These are phyloP conservation scores for Apiotrichum porosum DNA, from an alignment of 1,284 basidiomycete genomes.

Conservation along the genomic window DNA sequence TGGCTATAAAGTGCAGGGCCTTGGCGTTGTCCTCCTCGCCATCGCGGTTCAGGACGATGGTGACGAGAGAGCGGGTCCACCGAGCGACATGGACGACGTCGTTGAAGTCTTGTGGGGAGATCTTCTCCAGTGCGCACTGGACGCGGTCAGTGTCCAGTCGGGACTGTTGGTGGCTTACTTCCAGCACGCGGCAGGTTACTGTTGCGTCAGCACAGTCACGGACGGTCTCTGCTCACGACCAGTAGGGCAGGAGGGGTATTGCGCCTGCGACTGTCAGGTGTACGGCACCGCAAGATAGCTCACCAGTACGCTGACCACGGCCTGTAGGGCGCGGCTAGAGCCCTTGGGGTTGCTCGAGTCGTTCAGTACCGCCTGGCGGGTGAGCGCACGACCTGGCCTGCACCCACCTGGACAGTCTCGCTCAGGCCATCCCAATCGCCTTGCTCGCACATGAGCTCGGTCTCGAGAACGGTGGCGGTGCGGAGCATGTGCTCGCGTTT, in stretches of 20 bases:
- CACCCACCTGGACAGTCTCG: neutral
- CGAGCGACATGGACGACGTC: neutral
- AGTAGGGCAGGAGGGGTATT: neutral
- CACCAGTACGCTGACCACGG: conserved; percentile 2
- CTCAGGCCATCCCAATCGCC: conserved; percentile 3
- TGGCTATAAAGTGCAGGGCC: neutral
- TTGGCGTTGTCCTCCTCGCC: neutral
- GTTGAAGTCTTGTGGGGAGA: neutral
- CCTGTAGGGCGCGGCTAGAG: neutral
- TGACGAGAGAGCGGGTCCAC: conserved; percentile 7
- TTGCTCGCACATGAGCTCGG: conserved; percentile 9
- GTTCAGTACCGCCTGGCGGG: too few relatives aligned
- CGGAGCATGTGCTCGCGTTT: neutral
- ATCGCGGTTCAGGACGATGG: conserved; percentile 5
- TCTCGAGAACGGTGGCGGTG: conserved; percentile 2
- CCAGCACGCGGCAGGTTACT: conserved; percentile 1
- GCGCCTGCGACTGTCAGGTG: neutral
- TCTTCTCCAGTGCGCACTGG: neutral
- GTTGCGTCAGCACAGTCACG: neutral
- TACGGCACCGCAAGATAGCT: neutral
- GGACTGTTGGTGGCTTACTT: neutral
- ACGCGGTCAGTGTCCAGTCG: neutral
- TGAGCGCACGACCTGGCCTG: too few relatives aligned
- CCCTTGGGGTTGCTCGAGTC: too few relatives aligned
- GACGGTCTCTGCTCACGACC: neutral